Evolutionary conservation across 257 asterid species (phyloP).

Genomic region (Penstemon barbatus): DNA sequence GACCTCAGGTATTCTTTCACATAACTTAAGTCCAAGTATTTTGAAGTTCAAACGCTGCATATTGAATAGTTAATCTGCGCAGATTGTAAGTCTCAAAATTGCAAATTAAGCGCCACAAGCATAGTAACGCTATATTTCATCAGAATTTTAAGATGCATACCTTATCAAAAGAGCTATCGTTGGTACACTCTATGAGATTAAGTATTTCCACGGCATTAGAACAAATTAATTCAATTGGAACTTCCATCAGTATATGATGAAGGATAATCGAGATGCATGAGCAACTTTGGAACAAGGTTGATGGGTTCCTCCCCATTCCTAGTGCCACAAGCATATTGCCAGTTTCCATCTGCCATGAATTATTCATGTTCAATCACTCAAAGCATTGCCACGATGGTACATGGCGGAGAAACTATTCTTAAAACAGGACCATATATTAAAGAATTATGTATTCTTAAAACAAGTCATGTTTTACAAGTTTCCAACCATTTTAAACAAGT

Average conservation of each 20-base stretch:
- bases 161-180: constrained; percentile 72
- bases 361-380: constrained; percentile 19
- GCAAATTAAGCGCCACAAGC: constrained; percentile 29
- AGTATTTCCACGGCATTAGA: constrained; percentile 64
- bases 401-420: constrained; percentile 11
- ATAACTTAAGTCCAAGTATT: constrained; percentile 80
- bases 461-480: constrained; percentile 11
- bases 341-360: constrained; percentile 47
- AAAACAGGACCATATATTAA: constrained; percentile 2
- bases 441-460: constrained; percentile 1
- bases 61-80: constrained; percentile 41
- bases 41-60: constrained; percentile 86
- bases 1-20: constrained; percentile 68
- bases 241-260: constrained; percentile 74
- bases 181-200: constrained; percentile 54
- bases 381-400: constrained; percentile 23
- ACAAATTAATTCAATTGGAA: constrained; percentile 59
- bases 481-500: constrained; percentile 7
- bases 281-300: constrained; percentile 49
- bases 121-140: constrained; percentile 20
- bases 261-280: constrained; percentile 63
- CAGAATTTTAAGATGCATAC: constrained; percentile 36
- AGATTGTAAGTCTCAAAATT: constrained; percentile 29
- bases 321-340: constrained; percentile 56
- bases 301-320: constrained; percentile 56